phyloP scores from a whole-genome alignment of 805 yeast genomes.

The Saccharomycopsis fermentans region DNA sequence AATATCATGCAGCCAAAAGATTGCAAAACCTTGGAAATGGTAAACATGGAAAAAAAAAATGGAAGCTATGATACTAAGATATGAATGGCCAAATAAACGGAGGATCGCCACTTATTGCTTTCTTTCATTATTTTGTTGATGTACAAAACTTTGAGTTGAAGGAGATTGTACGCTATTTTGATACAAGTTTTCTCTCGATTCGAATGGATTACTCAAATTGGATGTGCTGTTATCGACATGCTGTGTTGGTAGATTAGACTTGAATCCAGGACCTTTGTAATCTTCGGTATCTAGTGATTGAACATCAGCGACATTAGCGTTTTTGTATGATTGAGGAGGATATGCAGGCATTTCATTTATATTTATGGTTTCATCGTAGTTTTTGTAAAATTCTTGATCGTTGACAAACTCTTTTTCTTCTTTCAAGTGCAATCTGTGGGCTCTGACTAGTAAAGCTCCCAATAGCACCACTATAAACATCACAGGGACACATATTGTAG shows the following conservation, averaged over 20 bases:
- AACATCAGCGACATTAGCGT: constrained; percentile 1
- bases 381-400: constrained; percentile 17
- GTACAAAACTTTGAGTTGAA: not conserved
- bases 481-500: constrained; percentile 15
- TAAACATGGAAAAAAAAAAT: not conserved
- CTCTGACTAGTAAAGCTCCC: constrained; percentile 11
- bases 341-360: constrained; percentile 16
- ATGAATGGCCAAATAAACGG: not conserved
- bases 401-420: constrained; percentile 16
- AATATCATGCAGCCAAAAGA: not conserved
- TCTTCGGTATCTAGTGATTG: not conserved
- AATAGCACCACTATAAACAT: constrained; percentile 11
- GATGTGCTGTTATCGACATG: not conserved
- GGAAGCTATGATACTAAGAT: not conserved
- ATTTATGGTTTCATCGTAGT: constrained; percentile 15
- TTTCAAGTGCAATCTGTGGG: constrained; percentile 14
- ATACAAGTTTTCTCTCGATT: not conserved
- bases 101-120: not conserved
- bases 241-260: not conserved
- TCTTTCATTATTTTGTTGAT: not conserved
- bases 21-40: not conserved
- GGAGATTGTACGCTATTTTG: not conserved
- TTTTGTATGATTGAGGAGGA: constrained; percentile 15
- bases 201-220: not conserved
- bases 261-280: not conserved